phyloP scores from a whole-genome alignment of 306 rosid genomes.

The Lupinus albus region DNA sequence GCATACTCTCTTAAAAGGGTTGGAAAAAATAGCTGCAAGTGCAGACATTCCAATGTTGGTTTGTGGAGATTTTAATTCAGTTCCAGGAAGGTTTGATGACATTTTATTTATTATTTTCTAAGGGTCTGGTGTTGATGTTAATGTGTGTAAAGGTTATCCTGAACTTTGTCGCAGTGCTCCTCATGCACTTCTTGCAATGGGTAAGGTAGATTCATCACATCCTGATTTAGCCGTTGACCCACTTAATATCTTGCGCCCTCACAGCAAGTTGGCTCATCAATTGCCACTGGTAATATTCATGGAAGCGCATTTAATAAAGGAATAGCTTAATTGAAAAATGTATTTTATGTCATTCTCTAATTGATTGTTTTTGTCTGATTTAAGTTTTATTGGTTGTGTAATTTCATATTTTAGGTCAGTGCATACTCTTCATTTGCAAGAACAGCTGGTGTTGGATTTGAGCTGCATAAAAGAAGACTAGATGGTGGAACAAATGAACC shows the following conservation, averaged over 20 bases:
- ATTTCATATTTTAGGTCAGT: constrained; percentile 67
- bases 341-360: not conserved
- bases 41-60: constrained; percentile 99
- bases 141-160: constrained; percentile 39
- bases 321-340: constrained; percentile 4
- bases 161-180: constrained; percentile 80
- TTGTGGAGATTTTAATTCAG: constrained; percentile 95
- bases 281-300: constrained; percentile 76
- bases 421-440: constrained; percentile 92
- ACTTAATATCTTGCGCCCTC: constrained; percentile 85
- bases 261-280: constrained; percentile 89
- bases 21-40: constrained; percentile 93
- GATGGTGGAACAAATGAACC: constrained; percentile 87
- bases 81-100: constrained; percentile 83
- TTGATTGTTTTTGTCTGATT: not conserved
- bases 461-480: constrained; percentile 80
- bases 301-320: constrained; percentile 16
- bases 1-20: constrained; percentile 92
- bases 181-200: constrained; percentile 90
- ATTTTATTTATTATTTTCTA: not conserved
- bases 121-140: constrained; percentile 12
- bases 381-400: constrained; percentile 24
- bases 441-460: constrained; percentile 64
- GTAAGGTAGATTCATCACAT: constrained; percentile 85
- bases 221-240: constrained; percentile 91